Conservation (phyloP, 352 stramenopile genomes). For the Pilasporangium apinafurcum region DNA sequence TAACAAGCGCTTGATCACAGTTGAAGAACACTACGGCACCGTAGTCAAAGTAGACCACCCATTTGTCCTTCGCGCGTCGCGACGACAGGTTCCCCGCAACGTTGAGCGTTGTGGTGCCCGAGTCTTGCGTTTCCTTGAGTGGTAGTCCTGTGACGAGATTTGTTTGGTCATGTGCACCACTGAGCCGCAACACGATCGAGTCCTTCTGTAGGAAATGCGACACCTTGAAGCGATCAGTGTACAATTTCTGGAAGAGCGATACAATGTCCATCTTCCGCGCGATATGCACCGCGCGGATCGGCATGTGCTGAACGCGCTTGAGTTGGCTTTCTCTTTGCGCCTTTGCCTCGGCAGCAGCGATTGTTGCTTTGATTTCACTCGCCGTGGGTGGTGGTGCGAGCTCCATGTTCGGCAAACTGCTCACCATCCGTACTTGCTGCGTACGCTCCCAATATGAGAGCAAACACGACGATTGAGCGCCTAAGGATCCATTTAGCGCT, state of each 20-base stretch:
- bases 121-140: conserved; percentile 26
- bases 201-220: conserved; percentile 63
- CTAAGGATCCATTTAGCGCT: not conserved
- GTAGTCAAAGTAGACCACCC: conserved; percentile 91
- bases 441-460: conserved; percentile 10
- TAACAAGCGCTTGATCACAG: conserved; percentile 71
- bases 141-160: conserved; percentile 28
- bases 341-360: conserved; percentile 48
- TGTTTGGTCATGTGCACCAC: conserved; percentile 23
- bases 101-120: conserved; percentile 40
- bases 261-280: conserved; percentile 82
- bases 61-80: conserved; percentile 85
- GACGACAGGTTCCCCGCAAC: conserved; percentile 53
- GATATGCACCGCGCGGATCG: no score
- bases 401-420: conserved; percentile 11
- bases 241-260: conserved; percentile 83
- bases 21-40: conserved; percentile 92
- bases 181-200: conserved; percentile 67
- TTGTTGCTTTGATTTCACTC: conserved; percentile 62
- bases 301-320: conserved; percentile 82
- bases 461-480: conserved; percentile 7
- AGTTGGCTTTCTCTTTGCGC: conserved; percentile 31
- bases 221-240: conserved; percentile 61
- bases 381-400: conserved; percentile 44
- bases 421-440: conserved; percentile 8